A percentile compares a stretch with the other conserved stretches of the same genome.
Conservation (phyloP, 805 yeast species). For the Debaryomyces tyrocola region DNA sequence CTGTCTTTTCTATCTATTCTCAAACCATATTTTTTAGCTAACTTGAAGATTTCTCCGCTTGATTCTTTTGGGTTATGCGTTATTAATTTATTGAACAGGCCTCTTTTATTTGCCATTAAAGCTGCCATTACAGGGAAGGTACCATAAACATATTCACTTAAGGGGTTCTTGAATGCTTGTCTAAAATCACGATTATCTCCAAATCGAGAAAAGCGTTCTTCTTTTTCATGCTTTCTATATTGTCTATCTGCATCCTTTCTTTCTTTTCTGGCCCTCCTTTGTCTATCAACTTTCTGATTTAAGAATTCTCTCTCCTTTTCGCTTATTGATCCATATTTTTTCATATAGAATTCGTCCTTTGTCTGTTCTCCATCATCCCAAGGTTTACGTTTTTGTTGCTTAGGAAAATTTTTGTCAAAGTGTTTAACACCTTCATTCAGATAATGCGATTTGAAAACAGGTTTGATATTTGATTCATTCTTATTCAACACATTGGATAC, state of each 20-base stretch:
- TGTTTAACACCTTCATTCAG: constrained; percentile 8
- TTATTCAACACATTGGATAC: not conserved
- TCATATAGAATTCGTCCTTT: constrained; percentile 39
- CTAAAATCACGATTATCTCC: not conserved
- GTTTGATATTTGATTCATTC: constrained; percentile 3
- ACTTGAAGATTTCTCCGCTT: constrained; percentile 36
- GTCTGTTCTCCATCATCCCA: constrained; percentile 38
- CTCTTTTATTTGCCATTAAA: constrained; percentile 54
- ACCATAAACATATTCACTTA: constrained; percentile 73
- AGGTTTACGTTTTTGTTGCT: constrained; percentile 18
- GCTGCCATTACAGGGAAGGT: constrained; percentile 75
- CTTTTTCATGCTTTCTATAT: constrained; percentile 6
- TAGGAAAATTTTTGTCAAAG: constrained; percentile 28
- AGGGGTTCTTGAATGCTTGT: constrained; percentile 35
- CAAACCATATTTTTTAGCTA: constrained; percentile 48
- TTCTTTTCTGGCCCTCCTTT: constrained; percentile 24
- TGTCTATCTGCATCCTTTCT: constrained; percentile 19
- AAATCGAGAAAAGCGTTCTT: not conserved
- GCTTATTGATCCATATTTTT: constrained; percentile 33
- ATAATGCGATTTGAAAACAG: constrained; percentile 8
- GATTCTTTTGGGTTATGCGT: constrained; percentile 41
- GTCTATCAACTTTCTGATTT: constrained; percentile 32
- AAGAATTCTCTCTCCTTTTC: constrained; percentile 24
- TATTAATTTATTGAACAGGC: constrained; percentile 50
- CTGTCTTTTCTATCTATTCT: constrained; percentile 33